Base-by-base conservation (phyloP, 345 rosid species). In the Mangifera indica region DNA sequence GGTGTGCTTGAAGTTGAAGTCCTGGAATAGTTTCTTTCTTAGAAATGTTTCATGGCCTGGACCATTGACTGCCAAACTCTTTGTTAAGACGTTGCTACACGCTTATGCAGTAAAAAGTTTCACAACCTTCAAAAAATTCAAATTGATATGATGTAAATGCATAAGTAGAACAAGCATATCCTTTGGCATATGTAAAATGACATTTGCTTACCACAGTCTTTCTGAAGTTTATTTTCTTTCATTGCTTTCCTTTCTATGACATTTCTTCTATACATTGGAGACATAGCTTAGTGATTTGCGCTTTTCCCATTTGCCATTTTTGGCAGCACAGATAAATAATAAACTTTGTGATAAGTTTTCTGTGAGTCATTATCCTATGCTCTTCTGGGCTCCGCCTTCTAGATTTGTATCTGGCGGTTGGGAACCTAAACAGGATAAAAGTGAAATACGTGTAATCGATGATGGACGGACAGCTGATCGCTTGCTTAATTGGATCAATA, bases 291-390 rank as follows among this genome's bases (percentile, higher is more conserved):
- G 73, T 79, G 74, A 81, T 59, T 68, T 46, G 25, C 76, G 81
- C 70, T 22, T 78, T 61, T 75, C 26, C 44, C 7, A 59, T 72
- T 80, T 66, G 72, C 66, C 81, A 73, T 82, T 83, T 82, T 77
- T 84, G 98, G 90, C 96, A 89, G 98, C 84, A 78, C 93, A 96
- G 98, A 83, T 84, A 82, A 96, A 96, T 75, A 83, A 49, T 66
- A 82, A 93, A 83, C 94, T 96, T 44, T 96, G 99, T 79, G 92
- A 89, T 66, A 86, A 81, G 72, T 96, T 86, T 84, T 91, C 97
- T 62, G 93, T 96, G 42, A 60, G 84, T 74, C 95, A 84, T 72
- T 93, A 88, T 83, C 98, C 99, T 42, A 88, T 96, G 96, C 93
- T 96, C 76, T 84, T 93, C 63, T 96, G 99, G 98, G 92, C 83